Conservation (phyloP, 371 early-diverging fungal genomes). For the Synchytrium microbalum region DNA sequence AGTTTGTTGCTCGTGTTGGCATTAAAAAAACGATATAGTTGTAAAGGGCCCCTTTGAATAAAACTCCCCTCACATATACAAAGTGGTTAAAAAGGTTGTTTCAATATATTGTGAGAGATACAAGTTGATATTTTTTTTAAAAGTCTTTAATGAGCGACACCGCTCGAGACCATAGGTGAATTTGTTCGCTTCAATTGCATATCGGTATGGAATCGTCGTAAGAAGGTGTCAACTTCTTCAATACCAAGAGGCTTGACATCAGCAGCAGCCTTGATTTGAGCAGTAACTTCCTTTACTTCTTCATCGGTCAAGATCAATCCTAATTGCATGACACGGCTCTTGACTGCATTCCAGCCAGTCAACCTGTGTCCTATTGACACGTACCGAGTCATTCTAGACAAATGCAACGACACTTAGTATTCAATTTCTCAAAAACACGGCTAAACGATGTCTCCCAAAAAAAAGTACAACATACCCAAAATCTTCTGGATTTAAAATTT, state of each 20-base stretch:
- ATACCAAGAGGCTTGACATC: slow-evolving; percentile 84
- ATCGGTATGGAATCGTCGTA: slow-evolving; percentile 35
- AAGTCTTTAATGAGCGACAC: no score
- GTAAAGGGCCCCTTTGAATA: no score
- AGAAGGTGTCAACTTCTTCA: slow-evolving; percentile 74
- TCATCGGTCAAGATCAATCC: slow-evolving; percentile 75
- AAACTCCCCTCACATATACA: no score
- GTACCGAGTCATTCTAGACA: slow-evolving; percentile 73
- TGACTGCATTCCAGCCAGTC: slow-evolving; percentile 98
- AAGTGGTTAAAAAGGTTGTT: no score
- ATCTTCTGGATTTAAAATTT: slow-evolving; percentile 92
- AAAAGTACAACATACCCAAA: slow-evolving; percentile 53
- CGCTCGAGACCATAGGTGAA: no score
- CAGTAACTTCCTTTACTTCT: slow-evolving; percentile 84
- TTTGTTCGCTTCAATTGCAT: no score
- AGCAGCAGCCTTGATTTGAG: slow-evolving; percentile 86
- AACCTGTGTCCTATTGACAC: slow-evolving; percentile 92
- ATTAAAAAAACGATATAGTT: no score
- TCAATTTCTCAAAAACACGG: neutral
- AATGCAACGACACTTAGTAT: neutral
- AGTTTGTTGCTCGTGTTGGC: no score
- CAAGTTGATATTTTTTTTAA: no score
- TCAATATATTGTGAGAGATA: no score
- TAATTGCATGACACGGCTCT: slow-evolving; percentile 88
- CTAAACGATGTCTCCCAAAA: neutral